Percentiles rank a stretch among this genome's conserved stretches.
Conservation (phyloP, 192 early-diverging fungal genomes). For the Rhizophagus sp. region DNA sequence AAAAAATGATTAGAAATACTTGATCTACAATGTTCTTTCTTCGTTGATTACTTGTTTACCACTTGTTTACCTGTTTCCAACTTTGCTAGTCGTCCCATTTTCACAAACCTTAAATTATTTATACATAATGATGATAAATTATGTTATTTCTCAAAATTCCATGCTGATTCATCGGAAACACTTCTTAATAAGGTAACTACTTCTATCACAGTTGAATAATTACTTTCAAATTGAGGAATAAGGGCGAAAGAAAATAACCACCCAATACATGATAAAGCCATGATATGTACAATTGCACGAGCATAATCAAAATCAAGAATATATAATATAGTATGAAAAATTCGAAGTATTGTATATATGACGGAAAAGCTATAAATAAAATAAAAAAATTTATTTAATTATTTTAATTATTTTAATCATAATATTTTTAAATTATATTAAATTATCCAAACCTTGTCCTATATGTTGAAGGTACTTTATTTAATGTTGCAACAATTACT, state of each 20-base stretch:
- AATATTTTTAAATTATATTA: not conserved
- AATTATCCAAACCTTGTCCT: slow-evolving; percentile 15
- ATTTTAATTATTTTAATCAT: not conserved
- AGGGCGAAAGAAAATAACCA: slow-evolving; percentile 28
- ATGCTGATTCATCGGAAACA: slow-evolving; percentile 2
- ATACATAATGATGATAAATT: not conserved
- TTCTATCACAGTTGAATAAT: slow-evolving; percentile 18
- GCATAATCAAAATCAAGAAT: slow-evolving; percentile 26
- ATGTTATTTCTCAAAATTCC: slow-evolving; percentile 17
- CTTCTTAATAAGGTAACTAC: slow-evolving; percentile 6
- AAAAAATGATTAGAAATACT: no score
- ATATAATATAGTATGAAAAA: slow-evolving; percentile 23
- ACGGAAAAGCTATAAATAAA: slow-evolving; percentile 19
- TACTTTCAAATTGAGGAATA: slow-evolving; percentile 20
- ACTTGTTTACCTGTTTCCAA: not conserved
- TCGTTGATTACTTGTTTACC: not conserved
- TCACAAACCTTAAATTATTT: not conserved
- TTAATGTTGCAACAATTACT: slow-evolving; percentile 16
- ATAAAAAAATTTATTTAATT: no score
- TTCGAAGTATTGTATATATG: slow-evolving; percentile 23
- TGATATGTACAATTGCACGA: slow-evolving; percentile 19
- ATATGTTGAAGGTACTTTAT: slow-evolving; percentile 23
- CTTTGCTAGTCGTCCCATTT: not conserved
- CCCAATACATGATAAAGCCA: slow-evolving; percentile 16
- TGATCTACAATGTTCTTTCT: not conserved